phyloP scores from a whole-genome alignment of 1,139 yeast species.

The Pichia sp. region DNA sequence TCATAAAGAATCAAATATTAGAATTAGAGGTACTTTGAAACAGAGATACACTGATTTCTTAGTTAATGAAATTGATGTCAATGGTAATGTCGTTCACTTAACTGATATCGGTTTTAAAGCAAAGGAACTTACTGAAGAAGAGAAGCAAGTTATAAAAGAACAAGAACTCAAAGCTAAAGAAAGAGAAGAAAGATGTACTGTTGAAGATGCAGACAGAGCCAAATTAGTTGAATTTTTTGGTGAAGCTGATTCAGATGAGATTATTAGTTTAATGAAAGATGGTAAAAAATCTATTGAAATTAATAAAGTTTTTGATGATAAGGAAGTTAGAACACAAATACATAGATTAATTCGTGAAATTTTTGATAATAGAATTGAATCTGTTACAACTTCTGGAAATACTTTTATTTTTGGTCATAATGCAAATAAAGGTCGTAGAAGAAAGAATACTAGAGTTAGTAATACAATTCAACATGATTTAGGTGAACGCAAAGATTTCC shows the following conservation, averaged over 20 bases:
- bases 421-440: slow-evolving; percentile 28
- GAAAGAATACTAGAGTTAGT: slow-evolving; percentile 32
- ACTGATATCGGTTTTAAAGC: slow-evolving; percentile 65
- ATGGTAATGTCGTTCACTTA: slow-evolving; percentile 70
- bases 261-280: slow-evolving; percentile 48
- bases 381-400: slow-evolving; percentile 67
- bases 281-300: slow-evolving; percentile 57
- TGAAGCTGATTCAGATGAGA: slow-evolving; percentile 48
- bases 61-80: slow-evolving; percentile 74
- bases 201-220: slow-evolving; percentile 41
- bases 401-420: slow-evolving; percentile 52
- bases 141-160: slow-evolving; percentile 28
- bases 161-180: slow-evolving; percentile 34
- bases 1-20: slow-evolving; percentile 34
- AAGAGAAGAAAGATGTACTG: slow-evolving; percentile 32
- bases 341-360: slow-evolving; percentile 74
- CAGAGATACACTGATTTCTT: slow-evolving; percentile 92
- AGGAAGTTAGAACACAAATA: slow-evolving; percentile 63
- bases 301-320: slow-evolving; percentile 53
- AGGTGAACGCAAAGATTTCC: slow-evolving; percentile 61
- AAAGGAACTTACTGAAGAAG: slow-evolving; percentile 47
- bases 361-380: slow-evolving; percentile 69
- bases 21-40: slow-evolving; percentile 75
- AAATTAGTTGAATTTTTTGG: slow-evolving; percentile 53
- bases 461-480: slow-evolving; percentile 52